Base-by-base conservation (phyloP, 2,329 filamentous ascomycete species). In the Phyllosticta capitalensis region DNA sequence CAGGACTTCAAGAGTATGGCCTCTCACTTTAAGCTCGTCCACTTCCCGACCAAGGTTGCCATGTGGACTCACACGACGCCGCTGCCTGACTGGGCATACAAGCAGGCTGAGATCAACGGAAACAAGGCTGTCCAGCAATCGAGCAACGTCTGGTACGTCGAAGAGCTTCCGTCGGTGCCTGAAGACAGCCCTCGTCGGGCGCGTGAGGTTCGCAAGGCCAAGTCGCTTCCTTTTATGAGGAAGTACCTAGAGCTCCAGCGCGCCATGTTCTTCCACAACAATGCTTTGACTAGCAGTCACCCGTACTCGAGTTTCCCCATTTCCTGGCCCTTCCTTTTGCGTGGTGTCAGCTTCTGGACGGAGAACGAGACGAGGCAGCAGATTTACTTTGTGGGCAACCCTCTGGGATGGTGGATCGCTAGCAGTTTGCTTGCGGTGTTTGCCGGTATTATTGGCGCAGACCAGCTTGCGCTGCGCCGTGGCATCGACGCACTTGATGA, bases 251-350 rank as follows among this genome's bases (percentile, higher is more conserved):
- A 99, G 79, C 82, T 99, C 61, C 94, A 99, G 76, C 85, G 92
- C 55, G 90, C 92, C 67, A 99, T 99, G 92, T 99, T 99, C 82
- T 92, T 89, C 82, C 94, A 99, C 81, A 99, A 99, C 82, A 97
- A 92, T 75, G 92, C 95, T 68, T 79, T 99, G 71, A 99, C 94
- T 52, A 95, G 91, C 78, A 95, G 90, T 71, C 94, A 99, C 74
- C 94, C 94, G 1, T 99, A 99, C 73, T 84, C 94, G 50, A 96
- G 90, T 67, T 87, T 92, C 72, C 94, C 94, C 6, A 94, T 95
- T 77, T 90, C 95, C 70, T 99, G 94, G 94, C 94, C 94, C 1
- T 97, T 99, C 83, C 81, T 99, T 71, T 84, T 99, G 60, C 87
- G 94, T 28, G 94, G 94, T 76, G 92, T 99, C 67, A 96, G 91